Base-by-base conservation (phyloP, 192 early-diverging fungal species). In the Coemansia sp. region DNA sequence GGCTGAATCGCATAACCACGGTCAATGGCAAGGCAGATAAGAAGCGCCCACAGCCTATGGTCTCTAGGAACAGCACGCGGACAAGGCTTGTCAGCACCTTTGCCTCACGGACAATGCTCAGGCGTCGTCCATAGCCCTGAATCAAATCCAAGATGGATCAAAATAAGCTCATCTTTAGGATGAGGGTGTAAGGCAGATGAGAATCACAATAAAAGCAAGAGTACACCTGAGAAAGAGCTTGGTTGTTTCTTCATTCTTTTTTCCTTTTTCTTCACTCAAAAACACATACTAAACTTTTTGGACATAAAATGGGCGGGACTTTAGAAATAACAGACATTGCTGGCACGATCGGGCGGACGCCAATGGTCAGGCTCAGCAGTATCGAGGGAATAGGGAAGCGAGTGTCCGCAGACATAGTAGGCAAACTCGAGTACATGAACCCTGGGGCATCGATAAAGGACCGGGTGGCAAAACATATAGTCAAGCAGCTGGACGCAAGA, bases 381-480 rank as follows among this genome's bases (percentile, higher is more conserved):
- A 52, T 62, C 55, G 82, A 57, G 15, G 65, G 59, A 14, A 38
- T 63, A 17, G 50, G 44, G 11, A 48, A 20, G 9, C 50, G 52
- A 2, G 33, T 48, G 25, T 34, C 71, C 68, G 84, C 86, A 0
- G 84, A 91, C 50, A 55, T 91, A 1, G 53, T 88, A 6, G 91
- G 85, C 44, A 93, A 93, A 67, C 79, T 89, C 6, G 91, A 93
- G 64, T 93, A 83, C 70, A 78, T 79, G 45, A 91, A 91, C 59
- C 85, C 88, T 2, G 65, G 74, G n/a, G 86, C 84, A 11, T 89
- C 88, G 23, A 83, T 87, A 44, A 93, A 90, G 67, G 89, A 93
- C 71, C 75, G 91, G 17, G 82, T 89, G 4, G 91, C 91, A 31
- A 84, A 84, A 33, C 38, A 64, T 27, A 62, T 81, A 19, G 36